These are phyloP conservation scores for Zymoseptoria brevis DNA, from an alignment of 2,329 filamentous ascomycete genomes.

Conservation along the genomic window DNA sequence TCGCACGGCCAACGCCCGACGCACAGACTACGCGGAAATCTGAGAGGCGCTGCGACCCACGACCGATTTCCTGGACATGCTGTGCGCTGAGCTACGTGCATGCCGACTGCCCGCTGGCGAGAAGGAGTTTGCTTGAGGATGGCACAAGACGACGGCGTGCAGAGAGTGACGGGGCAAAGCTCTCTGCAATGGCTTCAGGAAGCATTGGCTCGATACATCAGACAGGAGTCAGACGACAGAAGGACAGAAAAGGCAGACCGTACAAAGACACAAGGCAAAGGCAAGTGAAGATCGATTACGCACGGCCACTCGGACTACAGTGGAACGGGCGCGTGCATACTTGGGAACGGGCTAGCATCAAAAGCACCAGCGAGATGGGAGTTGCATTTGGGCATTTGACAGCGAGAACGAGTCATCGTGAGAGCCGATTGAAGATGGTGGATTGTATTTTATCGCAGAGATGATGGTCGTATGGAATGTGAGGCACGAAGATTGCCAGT, in stretches of 20 bases:
- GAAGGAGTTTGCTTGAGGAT: neutral
- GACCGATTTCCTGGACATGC: neutral
- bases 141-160: neutral
- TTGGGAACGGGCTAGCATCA: no score
- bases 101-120: neutral
- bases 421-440: no score
- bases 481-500: no score
- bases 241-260: neutral
- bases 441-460: no score
- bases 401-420: no score
- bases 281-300: neutral
- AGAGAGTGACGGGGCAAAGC: neutral
- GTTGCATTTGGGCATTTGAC: no score
- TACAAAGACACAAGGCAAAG: neutral
- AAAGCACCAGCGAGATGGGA: no score
- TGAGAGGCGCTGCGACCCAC: neutral
- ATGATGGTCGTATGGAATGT: no score
- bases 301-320: neutral
- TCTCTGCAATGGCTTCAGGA: neutral
- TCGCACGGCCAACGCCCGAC: neutral
- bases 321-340: no score
- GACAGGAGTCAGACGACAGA: neutral
- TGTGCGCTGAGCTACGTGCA: neutral
- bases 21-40: neutral
- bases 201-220: neutral